Base-by-base conservation (phyloP, 78 protist species). In the Dictyostelium brefeldianum region DNA sequence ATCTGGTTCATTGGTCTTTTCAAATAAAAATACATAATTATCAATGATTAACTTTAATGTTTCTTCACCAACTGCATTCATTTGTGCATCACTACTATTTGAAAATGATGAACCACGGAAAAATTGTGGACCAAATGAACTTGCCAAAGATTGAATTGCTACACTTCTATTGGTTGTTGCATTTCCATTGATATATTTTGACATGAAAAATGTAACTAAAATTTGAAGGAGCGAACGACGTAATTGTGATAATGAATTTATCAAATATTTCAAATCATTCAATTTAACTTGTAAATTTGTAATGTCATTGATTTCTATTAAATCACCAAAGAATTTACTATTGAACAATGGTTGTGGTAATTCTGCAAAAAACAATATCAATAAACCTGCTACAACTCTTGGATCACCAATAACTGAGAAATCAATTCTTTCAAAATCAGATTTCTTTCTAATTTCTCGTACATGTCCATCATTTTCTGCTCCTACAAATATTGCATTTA, bases 311-410 rank as follows among this genome's bases (percentile, higher is more conserved):
- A 87, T 77, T 50, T 87, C 93, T 1, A 87, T 17, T 3, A 87
- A 51, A 27, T 87, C 84, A 31, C 67, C 46, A 50, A 75, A 87
- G 51, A 77, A 87, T 71, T 87, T 87, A 27, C 50, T 87, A 47
- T 87, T 87, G 84, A 87, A 59, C 1, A 87, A 57, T 48, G 93
- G 93, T 50, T 87, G 93, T 70, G 93, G 93, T 65, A 87, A 51
- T 14, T 87, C 93, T 8, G 69, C 27, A 41, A 87, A 87, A 75
- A 87, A 87, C 12, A 77, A 43, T 31, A 48, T 74, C 27, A 87
- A 64, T 47, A 87, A 31, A 54, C 93, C 93, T 27, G 83, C 93
- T 15, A 77, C 84, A 4, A 87, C 51, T 65, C 84, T 74, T 77
- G 93, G 83, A 25, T 56, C 70, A 10, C 25, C 29, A 29, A 77